phyloP scores from a whole-genome alignment of 2,329 filamentous ascomycete genomes.

The Beauveria pseudobassiana region DNA sequence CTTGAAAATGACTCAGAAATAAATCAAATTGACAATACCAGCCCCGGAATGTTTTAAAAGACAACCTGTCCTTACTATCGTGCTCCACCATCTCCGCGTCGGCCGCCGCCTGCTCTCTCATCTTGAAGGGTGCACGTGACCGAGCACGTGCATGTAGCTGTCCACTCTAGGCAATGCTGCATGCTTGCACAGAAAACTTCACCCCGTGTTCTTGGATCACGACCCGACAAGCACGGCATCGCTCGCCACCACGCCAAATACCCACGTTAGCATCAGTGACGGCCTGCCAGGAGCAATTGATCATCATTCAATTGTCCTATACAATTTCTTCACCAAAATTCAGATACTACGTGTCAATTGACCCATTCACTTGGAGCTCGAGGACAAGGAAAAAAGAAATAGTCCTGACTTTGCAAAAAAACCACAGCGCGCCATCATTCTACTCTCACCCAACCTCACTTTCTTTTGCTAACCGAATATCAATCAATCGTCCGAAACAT shows the following conservation, averaged over 20 bases:
- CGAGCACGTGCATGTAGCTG: background rate
- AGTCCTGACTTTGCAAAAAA: background rate
- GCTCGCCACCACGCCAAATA: background rate
- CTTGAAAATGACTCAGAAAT: background rate
- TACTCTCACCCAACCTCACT: too few species aligned
- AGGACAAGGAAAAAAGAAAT: background rate
- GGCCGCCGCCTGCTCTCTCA: background rate
- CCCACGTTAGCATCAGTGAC: background rate
- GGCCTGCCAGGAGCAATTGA: background rate
- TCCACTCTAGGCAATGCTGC: slow-evolving; percentile 10
- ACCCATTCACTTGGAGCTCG: slow-evolving; percentile 9
- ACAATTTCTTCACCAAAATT: background rate
- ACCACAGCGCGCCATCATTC: background rate
- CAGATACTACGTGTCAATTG: background rate
- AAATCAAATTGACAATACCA: background rate
- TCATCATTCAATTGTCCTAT: background rate
- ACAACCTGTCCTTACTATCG: background rate
- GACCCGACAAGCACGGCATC: slow-evolving; percentile 1
- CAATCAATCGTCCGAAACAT: too few species aligned
- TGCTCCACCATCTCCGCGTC: background rate
- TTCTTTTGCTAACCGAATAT: too few species aligned
- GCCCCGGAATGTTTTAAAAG: background rate
- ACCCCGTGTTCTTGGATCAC: slow-evolving; percentile 5
- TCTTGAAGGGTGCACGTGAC: background rate
- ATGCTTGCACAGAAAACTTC: slow-evolving; percentile 12